phyloP scores from a whole-genome alignment of 768 basidiomycete species.

The Calocera cornea region DNA sequence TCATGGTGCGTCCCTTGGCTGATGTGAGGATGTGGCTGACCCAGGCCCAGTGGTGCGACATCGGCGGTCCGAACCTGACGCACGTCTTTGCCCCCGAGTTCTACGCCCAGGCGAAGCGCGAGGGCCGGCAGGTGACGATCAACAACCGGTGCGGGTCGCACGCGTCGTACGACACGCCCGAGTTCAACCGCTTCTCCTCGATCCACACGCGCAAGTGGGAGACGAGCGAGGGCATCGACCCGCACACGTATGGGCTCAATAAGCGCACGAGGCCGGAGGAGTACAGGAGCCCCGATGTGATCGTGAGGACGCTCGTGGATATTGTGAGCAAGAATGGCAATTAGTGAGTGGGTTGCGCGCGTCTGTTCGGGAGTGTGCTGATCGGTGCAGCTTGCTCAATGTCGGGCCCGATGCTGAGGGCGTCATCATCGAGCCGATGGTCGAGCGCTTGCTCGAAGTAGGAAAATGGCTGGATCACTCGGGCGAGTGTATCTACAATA shows the following conservation, averaged over 20 bases:
- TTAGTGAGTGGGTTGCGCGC: neutral
- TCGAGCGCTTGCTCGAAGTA: conserved; percentile 35
- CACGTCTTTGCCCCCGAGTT: conserved; percentile 34
- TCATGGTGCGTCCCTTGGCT: conserved; percentile 32
- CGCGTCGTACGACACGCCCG: conserved; percentile 44
- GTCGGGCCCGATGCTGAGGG: conserved; percentile 45
- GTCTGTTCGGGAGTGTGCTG: conserved; percentile 2
- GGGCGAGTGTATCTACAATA: conserved; percentile 40
- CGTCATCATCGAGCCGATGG: conserved; percentile 37
- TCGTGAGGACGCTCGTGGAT: neutral
- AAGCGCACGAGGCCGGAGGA: neutral
- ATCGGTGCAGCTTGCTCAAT: conserved; percentile 32
- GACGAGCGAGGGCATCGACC: conserved; percentile 37
- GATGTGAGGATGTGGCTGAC: neutral
- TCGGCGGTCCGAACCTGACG: conserved; percentile 35
- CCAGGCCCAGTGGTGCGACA: conserved; percentile 39
- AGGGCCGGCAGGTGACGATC: conserved; percentile 36
- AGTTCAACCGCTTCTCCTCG: conserved; percentile 37
- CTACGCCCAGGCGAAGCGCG: conserved; percentile 30
- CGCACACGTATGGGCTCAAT: conserved; percentile 17
- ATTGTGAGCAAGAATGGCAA: conserved; percentile 3
- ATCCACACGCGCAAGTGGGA: conserved; percentile 42
- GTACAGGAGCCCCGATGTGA: conserved; percentile 2
- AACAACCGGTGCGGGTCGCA: conserved; percentile 36
- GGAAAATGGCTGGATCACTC: conserved; percentile 39